Conservation (phyloP, 164 flowering plant genomes). For the Aristolochia californica region DNA sequence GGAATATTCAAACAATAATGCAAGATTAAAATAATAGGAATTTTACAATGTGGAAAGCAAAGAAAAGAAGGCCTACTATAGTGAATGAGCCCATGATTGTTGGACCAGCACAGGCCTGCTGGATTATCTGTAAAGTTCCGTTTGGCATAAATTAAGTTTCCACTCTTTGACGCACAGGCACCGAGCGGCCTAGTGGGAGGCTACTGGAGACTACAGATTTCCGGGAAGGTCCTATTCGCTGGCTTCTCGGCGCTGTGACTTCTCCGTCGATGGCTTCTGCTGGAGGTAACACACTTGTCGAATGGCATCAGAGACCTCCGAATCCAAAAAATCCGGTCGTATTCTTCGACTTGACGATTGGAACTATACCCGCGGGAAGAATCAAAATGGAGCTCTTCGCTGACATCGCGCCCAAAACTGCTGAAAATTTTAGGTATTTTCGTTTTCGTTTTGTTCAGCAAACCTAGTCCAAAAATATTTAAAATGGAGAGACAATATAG, state of each 20-base stretch:
- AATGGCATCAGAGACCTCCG: constrained; percentile 93
- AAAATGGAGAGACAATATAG: too few species aligned
- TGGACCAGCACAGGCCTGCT: too few species aligned
- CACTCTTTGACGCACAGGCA: too few species aligned
- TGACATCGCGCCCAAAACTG: constrained; percentile 83
- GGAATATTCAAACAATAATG: too few species aligned
- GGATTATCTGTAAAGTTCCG: too few species aligned
- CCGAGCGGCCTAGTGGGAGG: too few species aligned
- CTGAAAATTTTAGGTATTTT: constrained; percentile 83
- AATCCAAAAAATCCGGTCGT: constrained; percentile 95
- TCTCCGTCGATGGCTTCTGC: neutral
- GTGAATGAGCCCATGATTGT: too few species aligned
- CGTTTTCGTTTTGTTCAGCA: neutral
- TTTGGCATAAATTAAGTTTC: too few species aligned
- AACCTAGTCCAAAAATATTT: neutral
- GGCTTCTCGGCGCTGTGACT: neutral
- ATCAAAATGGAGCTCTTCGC: constrained; percentile 99
- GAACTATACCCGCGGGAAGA: constrained; percentile 86
- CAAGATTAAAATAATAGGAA: too few species aligned
- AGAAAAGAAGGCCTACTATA: too few species aligned
- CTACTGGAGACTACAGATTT: neutral
- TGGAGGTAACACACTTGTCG: constrained; percentile 18
- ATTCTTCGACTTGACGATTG: constrained; percentile 92
- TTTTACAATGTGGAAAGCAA: too few species aligned
- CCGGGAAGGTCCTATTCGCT: neutral